Percentiles rank a stretch among this genome's conserved stretches.
These are phyloP conservation scores for Aphanomyces stellatus DNA, from an alignment of 352 stramenopile species.

Conservation along the genomic window DNA sequence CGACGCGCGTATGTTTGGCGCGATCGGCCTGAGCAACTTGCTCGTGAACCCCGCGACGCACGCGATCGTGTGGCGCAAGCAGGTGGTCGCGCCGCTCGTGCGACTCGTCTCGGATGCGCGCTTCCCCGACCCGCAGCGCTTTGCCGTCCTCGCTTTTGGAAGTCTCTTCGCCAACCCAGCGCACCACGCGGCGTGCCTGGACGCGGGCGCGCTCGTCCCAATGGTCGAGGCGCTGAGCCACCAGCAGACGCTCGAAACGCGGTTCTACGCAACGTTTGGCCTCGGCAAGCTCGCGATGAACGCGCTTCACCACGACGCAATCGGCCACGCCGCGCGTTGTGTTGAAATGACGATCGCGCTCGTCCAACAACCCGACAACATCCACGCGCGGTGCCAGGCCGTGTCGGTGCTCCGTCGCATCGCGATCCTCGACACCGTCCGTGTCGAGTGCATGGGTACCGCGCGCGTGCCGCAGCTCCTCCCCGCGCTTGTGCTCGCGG, in stretches of 20 bases:
- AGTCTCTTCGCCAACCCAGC: constrained; percentile 63
- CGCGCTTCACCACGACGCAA: constrained; percentile 49
- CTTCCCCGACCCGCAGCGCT: constrained; percentile 49
- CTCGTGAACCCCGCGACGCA: constrained; percentile 65
- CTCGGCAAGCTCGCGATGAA: constrained; percentile 90
- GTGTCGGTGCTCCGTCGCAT: constrained; percentile 86
- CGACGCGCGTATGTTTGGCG: constrained; percentile 75
- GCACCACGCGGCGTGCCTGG: constrained; percentile 64
- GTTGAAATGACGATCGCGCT: constrained; percentile 44
- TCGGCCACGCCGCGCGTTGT: constrained; percentile 44
- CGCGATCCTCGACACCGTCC: constrained; percentile 68
- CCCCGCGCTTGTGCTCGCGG: constrained; percentile 38
- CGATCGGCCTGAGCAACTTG: constrained; percentile 88
- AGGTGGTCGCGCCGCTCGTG: constrained; percentile 50
- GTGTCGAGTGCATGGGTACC: constrained; percentile 63
- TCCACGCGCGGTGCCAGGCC: constrained; percentile 75
- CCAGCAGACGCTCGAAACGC: constrained; percentile 80
- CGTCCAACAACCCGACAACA: constrained; percentile 41
- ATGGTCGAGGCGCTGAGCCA: constrained; percentile 56
- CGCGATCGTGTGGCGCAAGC: constrained; percentile 48
- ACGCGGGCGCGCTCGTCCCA: constrained; percentile 51
- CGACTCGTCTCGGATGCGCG: constrained; percentile 32
- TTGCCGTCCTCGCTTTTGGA: constrained; percentile 77
- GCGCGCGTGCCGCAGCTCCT: constrained; percentile 46
- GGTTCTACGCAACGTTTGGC: constrained; percentile 89